Evolutionary conservation across 495 filamentous ascomycete species (phyloP), one percentile per base, ranked within the genome.

Genomic region (Aspergillus asperescens): DNA sequence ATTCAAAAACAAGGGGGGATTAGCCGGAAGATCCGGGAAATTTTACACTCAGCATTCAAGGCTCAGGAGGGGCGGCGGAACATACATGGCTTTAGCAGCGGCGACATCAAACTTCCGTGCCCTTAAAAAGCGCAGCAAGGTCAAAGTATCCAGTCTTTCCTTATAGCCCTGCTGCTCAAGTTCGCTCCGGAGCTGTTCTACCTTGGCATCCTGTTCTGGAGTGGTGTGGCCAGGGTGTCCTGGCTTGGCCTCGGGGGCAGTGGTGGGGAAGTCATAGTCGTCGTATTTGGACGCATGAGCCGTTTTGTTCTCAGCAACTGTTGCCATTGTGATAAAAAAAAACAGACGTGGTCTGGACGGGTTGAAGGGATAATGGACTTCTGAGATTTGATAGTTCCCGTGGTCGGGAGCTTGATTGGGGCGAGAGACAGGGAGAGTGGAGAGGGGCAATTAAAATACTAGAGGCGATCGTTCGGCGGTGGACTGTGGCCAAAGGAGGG

Each of bases 31-130:
- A 4, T 19, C 8, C 20, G 20, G 40, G 13, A 29, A 16, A 56
- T 27, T 13, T 48, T 31, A 37, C 16, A 32, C 18, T 29, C 6
- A 29, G 19, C n/a, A n/a, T n/a, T n/a, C n/a, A n/a, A n/a, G n/a
- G n/a, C n/a, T n/a, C n/a, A n/a, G n/a, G n/a, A n/a, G 28, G 18
- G 41, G 10, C 3, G 23, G 10, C 15, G 19, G 19, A 54, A 65
- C 84, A 67, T 77, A 95, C 91, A 96, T 96, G 59, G 85, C 71
- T 80, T 95, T 92, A 53, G 90, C 64, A 12, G 81, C 71, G 50
- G 85, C 78, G 37, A 95, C 86, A 67, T 96, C 88, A 68, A 96
- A 97, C 76, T 97, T 96, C 59, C 93, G 81, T 34, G 93, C 93
- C 61, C 93, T 82, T 58, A 98, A 75, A 73, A 96, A 96, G 54